phyloP scores from a whole-genome alignment of 768 basidiomycete genomes.

The Phlegmacium glaucopus region DNA sequence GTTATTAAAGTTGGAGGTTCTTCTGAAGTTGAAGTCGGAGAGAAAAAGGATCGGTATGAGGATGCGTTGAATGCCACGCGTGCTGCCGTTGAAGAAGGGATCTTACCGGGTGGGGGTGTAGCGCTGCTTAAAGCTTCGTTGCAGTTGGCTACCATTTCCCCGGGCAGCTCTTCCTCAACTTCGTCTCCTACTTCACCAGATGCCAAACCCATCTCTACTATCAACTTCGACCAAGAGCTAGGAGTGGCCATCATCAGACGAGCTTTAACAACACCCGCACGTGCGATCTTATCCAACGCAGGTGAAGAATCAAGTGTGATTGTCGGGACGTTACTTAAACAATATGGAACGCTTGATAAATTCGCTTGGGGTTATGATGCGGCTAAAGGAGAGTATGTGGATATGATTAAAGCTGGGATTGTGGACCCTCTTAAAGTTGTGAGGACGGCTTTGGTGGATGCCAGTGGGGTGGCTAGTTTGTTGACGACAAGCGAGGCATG shows the following conservation, averaged over 20 bases:
- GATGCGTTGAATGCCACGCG: constrained; percentile 98
- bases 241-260: constrained; percentile 91
- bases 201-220: constrained; percentile 67
- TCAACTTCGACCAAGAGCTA: constrained; percentile 97
- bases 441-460: constrained; percentile 88
- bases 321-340: constrained; percentile 75
- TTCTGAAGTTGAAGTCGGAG: constrained; percentile 93
- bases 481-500: constrained; percentile 92
- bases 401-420: constrained; percentile 94
- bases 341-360: constrained; percentile 71
- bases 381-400: constrained; percentile 85
- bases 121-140: constrained; percentile 86
- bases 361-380: constrained; percentile 91
- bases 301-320: constrained; percentile 94
- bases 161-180: constrained; percentile 44
- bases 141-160: constrained; percentile 57
- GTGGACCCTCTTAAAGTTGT: constrained; percentile 97
- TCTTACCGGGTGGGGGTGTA: constrained; percentile 94
- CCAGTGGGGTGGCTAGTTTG: constrained; percentile 88
- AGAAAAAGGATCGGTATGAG: constrained; percentile 99
- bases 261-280: constrained; percentile 78
- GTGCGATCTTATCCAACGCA: constrained; percentile 89
- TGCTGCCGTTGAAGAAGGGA: constrained; percentile 97
- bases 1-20: constrained; percentile 97
- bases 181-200: constrained; percentile 49